A percentile compares a stretch with the other conserved stretches of the same genome.
Evolutionary conservation across 345 rosid species (phyloP).

Genomic region (Toxicodendron radicans): DNA sequence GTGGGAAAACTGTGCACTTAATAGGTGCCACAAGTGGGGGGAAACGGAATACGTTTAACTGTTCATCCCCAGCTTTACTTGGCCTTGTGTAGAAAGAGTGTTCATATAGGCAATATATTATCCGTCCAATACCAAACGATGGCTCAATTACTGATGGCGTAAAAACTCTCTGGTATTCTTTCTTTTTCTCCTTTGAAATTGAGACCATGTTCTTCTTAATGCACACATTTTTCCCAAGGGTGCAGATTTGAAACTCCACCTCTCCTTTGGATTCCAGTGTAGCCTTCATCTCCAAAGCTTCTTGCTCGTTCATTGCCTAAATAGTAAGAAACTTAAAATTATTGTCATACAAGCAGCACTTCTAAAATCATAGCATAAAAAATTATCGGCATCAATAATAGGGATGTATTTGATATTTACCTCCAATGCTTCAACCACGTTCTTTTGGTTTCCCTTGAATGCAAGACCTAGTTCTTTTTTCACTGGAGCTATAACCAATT

Average conservation of each 20-base stretch:
- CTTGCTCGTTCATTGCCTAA: constrained; percentile 86
- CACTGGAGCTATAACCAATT: constrained; percentile 69
- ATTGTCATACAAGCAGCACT: not conserved
- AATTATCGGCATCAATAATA: not conserved
- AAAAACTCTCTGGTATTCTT: constrained; percentile 85
- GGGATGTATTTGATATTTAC: constrained; percentile 28
- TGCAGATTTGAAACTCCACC: constrained; percentile 74
- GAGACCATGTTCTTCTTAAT: constrained; percentile 80
- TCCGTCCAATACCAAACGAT: constrained; percentile 93
- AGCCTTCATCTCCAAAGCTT: constrained; percentile 87
- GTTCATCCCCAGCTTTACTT: constrained; percentile 90
- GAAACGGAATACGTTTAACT: constrained; percentile 77
- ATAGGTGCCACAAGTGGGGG: constrained; percentile 91
- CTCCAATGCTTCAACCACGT: constrained; percentile 80
- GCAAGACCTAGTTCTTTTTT: constrained; percentile 90
- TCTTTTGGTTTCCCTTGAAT: constrained; percentile 81
- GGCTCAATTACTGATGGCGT: constrained; percentile 96
- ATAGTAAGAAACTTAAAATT: not conserved
- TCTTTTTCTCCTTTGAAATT: constrained; percentile 89
- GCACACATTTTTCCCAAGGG: constrained; percentile 58
- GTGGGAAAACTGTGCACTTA: constrained; percentile 94
- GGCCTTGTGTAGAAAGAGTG: constrained; percentile 87
- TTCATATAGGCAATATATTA: constrained; percentile 85
- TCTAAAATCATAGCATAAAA: not conserved
- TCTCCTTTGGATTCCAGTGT: constrained; percentile 79